These are phyloP conservation scores for Kwoniella europaea DNA, from an alignment of 768 basidiomycete genomes.

Conservation along the genomic window DNA sequence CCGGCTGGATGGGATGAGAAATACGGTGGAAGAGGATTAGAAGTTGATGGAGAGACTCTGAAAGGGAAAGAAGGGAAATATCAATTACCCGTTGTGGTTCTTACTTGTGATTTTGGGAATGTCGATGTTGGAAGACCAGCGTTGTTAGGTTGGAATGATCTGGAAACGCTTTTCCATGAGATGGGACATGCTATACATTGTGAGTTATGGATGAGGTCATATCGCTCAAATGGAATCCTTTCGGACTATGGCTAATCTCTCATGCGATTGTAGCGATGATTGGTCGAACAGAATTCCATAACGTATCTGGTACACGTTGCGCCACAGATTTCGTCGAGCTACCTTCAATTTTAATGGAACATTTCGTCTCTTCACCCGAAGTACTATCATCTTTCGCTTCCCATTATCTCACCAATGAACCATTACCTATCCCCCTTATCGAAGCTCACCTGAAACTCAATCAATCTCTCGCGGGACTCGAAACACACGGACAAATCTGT, in stretches of 20 bases:
- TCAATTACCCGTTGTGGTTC: slow-evolving; percentile 88
- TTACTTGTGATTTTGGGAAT: slow-evolving; percentile 82
- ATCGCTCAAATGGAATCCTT: too few relatives aligned
- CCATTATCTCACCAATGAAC: slow-evolving; percentile 58
- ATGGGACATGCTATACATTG: slow-evolving; percentile 99
- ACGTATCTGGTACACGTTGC: slow-evolving; percentile 95
- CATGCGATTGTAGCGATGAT: slow-evolving; percentile 77
- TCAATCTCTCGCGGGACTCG: slow-evolving; percentile 64
- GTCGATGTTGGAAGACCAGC: slow-evolving; percentile 68
- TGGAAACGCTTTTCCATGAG: slow-evolving; percentile 93
- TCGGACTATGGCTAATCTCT: too few relatives aligned
- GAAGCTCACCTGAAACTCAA: slow-evolving; percentile 49
- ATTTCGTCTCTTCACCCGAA: slow-evolving; percentile 82
- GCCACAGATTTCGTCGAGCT: slow-evolving; percentile 98
- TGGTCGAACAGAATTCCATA: slow-evolving; percentile 94
- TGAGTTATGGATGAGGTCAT: slow-evolving; percentile 56
- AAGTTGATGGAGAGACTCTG: slow-evolving; percentile 62
- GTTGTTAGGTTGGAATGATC: slow-evolving; percentile 86
- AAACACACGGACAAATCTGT: slow-evolving; percentile 87
- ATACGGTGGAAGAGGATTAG: slow-evolving; percentile 47
- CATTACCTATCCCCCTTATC: slow-evolving; percentile 57
- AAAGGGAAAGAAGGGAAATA: slow-evolving; percentile 71
- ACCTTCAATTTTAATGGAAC: slow-evolving; percentile 98
- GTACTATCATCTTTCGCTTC: slow-evolving; percentile 72
- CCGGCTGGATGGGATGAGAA: slow-evolving; percentile 36